Evolutionary conservation across 495 filamentous ascomycete species (phyloP).

Genomic region (Neurospora sublineolata): DNA sequence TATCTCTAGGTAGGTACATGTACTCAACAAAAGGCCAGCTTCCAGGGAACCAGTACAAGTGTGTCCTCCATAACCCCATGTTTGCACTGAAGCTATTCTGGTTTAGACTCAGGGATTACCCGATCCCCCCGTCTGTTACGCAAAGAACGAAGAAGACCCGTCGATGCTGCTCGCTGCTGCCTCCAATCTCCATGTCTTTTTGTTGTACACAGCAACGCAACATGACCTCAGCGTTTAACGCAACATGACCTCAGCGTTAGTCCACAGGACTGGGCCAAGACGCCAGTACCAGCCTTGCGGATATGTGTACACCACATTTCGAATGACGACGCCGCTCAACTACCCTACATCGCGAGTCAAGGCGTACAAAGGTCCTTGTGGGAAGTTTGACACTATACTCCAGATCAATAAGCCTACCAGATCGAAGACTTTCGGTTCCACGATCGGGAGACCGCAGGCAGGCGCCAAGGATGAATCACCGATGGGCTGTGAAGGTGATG

Average conservation of each 20-base stretch:
- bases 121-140: background rate
- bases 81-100: background rate
- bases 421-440: background rate
- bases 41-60: background rate
- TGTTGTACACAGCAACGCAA: too few species aligned
- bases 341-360: background rate
- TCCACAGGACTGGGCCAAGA: background rate
- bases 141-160: background rate
- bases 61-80: background rate
- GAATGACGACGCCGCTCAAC: background rate
- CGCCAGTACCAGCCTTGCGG: background rate
- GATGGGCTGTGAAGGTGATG: background rate
- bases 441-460: background rate
- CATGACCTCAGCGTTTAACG: too few species aligned
- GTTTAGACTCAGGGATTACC: background rate
- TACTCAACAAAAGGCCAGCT: too few species aligned
- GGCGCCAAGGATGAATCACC: background rate
- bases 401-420: background rate
- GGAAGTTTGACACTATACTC: background rate
- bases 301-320: background rate
- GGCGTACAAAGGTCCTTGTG: background rate
- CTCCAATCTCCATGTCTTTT: too few species aligned
- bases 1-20: too few species aligned
- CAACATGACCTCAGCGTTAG: background rate
- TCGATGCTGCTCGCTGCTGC: background rate